These are phyloP conservation scores for Calendula officinalis DNA, from an alignment of 129 eudicot genomes.

Conservation along the genomic window DNA sequence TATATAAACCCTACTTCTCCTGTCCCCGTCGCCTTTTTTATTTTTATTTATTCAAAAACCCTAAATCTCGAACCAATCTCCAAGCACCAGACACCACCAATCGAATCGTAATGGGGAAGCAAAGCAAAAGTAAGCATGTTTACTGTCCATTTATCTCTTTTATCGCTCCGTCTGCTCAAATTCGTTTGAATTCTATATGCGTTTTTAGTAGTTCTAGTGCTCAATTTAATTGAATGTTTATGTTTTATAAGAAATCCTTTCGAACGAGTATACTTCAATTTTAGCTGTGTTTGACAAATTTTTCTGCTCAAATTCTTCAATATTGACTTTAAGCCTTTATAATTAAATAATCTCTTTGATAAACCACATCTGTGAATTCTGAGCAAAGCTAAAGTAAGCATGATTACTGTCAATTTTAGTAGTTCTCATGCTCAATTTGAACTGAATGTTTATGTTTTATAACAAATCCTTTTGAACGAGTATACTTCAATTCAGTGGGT, in stretches of 20 bases:
- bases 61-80: constrained; percentile 18
- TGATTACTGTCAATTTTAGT: too few relatives aligned
- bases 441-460: too few relatives aligned
- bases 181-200: neutral
- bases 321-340: neutral
- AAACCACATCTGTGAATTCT: too few relatives aligned
- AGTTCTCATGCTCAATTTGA: too few relatives aligned
- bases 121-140: constrained; percentile 71
- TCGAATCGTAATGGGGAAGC: constrained; percentile 58
- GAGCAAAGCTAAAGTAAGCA: too few relatives aligned
- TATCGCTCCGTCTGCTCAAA: neutral
- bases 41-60: constrained; percentile 2
- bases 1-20: constrained; percentile 34
- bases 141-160: neutral
- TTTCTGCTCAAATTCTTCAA: neutral
- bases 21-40: neutral
- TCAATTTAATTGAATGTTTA: neutral
- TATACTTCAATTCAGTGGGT: too few relatives aligned
- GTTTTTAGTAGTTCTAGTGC: neutral
- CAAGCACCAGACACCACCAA: neutral
- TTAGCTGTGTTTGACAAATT: neutral
- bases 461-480: too few relatives aligned
- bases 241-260: neutral
- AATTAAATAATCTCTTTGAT: neutral
- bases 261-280: neutral